Evolutionary conservation across 2,329 filamentous ascomycete genomes (phyloP).

Genomic region (Aspergillus caelatus): DNA sequence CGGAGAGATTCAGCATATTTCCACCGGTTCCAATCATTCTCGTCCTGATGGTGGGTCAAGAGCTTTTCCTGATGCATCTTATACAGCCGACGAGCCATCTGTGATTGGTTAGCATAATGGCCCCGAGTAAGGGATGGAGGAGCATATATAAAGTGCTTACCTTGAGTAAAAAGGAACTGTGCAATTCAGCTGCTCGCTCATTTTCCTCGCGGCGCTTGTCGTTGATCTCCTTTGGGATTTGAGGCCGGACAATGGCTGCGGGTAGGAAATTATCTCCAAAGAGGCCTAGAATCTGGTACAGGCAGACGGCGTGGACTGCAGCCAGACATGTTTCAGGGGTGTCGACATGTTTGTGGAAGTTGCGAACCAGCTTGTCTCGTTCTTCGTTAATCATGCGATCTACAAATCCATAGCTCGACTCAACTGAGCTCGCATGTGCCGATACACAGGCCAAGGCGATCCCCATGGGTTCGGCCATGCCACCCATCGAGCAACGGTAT

Average conservation of each 20-base stretch:
- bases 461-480: conserved; percentile 18
- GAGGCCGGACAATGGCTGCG: neutral
- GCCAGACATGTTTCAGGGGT: conserved; percentile 19
- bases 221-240: neutral
- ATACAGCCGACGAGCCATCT: conserved; percentile 20
- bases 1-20: conserved; percentile 22
- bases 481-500: conserved; percentile 17
- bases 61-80: conserved; percentile 12
- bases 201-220: conserved; percentile 4
- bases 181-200: conserved; percentile 12
- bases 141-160: neutral
- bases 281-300: conserved; percentile 21
- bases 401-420: conserved; percentile 17
- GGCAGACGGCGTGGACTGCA: conserved; percentile 20
- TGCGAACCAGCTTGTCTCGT: conserved; percentile 16
- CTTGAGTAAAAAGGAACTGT: conserved; percentile 17
- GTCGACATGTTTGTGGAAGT: conserved; percentile 14
- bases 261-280: conserved; percentile 15
- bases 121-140: neutral
- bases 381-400: conserved; percentile 17
- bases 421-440: conserved; percentile 14
- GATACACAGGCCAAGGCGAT: conserved; percentile 17
- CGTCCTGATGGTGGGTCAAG: conserved; percentile 11
- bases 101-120: neutral
- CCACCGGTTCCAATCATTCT: conserved; percentile 20